Conservation (phyloP, 306 rosid genomes). For the Acacia melanoxylon region DNA sequence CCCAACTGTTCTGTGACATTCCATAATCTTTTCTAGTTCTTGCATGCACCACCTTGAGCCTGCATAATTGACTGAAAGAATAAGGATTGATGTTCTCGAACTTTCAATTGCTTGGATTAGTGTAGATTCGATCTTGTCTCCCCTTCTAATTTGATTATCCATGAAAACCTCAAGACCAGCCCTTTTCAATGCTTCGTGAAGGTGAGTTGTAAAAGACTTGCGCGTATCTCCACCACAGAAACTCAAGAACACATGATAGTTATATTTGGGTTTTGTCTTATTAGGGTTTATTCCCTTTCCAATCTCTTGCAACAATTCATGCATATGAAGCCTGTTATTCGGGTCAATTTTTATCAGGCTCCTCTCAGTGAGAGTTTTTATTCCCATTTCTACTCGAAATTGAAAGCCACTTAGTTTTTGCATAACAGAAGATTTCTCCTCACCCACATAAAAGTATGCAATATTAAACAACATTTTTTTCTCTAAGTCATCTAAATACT, state of each 20-base stretch:
- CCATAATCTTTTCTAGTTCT: neutral
- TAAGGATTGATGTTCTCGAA: neutral
- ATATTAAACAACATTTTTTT: too few relatives aligned
- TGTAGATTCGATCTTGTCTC: neutral
- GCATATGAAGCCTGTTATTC: neutral
- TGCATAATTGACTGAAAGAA: neutral
- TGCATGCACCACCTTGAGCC: neutral
- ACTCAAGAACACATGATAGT: neutral
- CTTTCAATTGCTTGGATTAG: neutral
- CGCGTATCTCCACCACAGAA: neutral
- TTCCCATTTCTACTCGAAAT: neutral
- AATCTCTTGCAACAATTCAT: neutral
- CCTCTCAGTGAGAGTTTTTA: neutral
- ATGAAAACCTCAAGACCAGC: neutral
- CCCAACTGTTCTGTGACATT: neutral
- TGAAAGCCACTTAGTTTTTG: neutral
- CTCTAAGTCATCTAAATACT: neutral
- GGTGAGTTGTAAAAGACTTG: neutral
- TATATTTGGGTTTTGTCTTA: neutral
- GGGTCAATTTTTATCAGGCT: neutral
- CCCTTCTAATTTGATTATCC: neutral
- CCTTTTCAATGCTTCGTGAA: neutral
- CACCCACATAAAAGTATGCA: neutral
- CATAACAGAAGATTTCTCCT: neutral
- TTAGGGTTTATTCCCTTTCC: neutral